Evolutionary conservation across 2,329 filamentous ascomycete genomes (phyloP), one percentile per base, ranked within the genome.

Genomic region (Aureobasidium mangrovei): DNA sequence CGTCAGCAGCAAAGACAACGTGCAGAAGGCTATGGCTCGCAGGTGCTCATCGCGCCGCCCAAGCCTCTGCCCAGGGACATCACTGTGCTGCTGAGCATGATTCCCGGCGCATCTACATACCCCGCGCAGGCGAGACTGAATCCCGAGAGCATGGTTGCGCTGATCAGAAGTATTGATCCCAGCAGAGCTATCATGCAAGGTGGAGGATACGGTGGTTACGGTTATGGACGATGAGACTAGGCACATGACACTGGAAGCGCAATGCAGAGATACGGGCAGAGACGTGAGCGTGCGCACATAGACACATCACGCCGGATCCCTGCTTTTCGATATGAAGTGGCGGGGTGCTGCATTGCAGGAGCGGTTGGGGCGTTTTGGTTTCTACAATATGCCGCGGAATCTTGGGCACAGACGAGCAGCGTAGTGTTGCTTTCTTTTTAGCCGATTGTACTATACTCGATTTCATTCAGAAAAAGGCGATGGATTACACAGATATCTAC

Each of bases 21-120:
- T 49, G 40, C 57, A 54, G 33, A 55, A 44, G 35, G 55, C 44
- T 45, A 59, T 51, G 36, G 56, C 45, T 12, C 58, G 40, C 47
- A 60, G 56, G 18, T 45, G 12, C 18, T 41, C 24, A 32, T 41
- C 27, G 41, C 54, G 7, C 45, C 35, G 48, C 59, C 36, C 57
- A 63, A 44, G 62, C 60, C 51, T 60, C 45, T 59, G 9, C 56
- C 57, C 9, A 36, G 41, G 26, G 56, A 57, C n/a, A 65, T 74
- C 56, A 71, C 67, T 32, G 69, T 70, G 60, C 62, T 74, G 3
- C 74, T 94, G 8, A 82, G 84, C 60, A 84, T 91, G 57, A 84
- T 94, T 9, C 90, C 90, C 0, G 76, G 81, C 0, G 79, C 86
- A 1, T 80, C 85, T 27, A 77, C 81, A 6, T 96, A 94, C 69